Base-by-base conservation (phyloP, 1,284 basidiomycete species). In the Kwoniella shivajii region DNA sequence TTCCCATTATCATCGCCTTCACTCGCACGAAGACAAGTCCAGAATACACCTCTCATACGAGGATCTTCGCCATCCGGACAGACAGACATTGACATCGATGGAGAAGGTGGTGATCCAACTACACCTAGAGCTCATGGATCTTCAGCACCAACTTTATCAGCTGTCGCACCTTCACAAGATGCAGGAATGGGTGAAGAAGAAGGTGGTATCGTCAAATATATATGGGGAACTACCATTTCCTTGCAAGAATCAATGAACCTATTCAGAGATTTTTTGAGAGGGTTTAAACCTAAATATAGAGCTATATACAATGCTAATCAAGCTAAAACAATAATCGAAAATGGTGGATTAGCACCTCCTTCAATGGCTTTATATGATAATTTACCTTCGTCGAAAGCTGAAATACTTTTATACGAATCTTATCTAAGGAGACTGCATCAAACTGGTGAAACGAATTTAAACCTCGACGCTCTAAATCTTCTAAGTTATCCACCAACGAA, bases 161-260 rank as follows among this genome's bases (percentile, higher is more conserved):
- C 84, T 0, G 84, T 84, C 11, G 82, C 81, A 7, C 81, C 79
- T 0, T 73, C 69, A 29, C 64, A 61, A 26, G 63, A 52, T 9
- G 62, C 47, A n/a, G 60, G 33, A 1, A 36, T 50, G 26, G 59
- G 38, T 18, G 68, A 61, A 20, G 73, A 68, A 13, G 72, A 67
- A 84, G 71, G 90, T 60, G 88, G 89, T 58, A 87, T 90, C 46
- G 76, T 78, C 59, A 89, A 90, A 57, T 92, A 88, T 24, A 92
- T 98, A 65, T 98, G 95, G 95, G 95, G 95, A 34, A 99, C 95
- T 1, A 93, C 88, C 2, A 92, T 99, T 61, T 89, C 90, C 64
- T 84, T 98, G 22, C 83, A 85, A 5, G 90, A 96, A 75, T 89
- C 89, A 11, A 96, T 97, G 90, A 87, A 88, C 69, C 78, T 87